These are phyloP conservation scores for Gossypium sturtianum DNA, from an alignment of 345 rosid species.

Conservation along the genomic window DNA sequence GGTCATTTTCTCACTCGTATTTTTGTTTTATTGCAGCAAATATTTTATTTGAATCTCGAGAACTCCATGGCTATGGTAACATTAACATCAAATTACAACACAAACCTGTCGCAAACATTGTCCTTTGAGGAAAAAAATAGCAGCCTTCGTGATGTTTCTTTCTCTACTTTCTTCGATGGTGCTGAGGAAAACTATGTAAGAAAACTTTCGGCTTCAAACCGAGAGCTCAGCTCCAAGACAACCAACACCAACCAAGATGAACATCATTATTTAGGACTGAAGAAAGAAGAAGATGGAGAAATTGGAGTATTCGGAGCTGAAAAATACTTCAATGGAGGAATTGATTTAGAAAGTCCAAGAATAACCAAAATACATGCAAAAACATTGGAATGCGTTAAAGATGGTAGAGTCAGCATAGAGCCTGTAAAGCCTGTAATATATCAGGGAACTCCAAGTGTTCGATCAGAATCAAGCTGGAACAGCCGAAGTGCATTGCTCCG, in stretches of 20 bases:
- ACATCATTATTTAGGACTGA: slow-evolving; percentile 17
- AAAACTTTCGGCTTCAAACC: slow-evolving; percentile 25
- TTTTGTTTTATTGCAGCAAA: background rate
- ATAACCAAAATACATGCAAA: slow-evolving; percentile 17
- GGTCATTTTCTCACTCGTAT: background rate
- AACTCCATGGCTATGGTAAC: slow-evolving; percentile 30
- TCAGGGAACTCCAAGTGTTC: slow-evolving; percentile 45
- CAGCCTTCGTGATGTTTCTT: slow-evolving; percentile 36
- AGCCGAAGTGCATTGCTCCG: slow-evolving; percentile 48
- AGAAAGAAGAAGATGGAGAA: slow-evolving; percentile 60
- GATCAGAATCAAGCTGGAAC: slow-evolving; percentile 56
- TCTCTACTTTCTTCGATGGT: slow-evolving; percentile 43
- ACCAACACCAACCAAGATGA: slow-evolving; percentile 8
- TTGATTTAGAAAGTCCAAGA: slow-evolving; percentile 41
- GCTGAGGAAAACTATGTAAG: slow-evolving; percentile 33
- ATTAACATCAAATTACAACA: slow-evolving; percentile 22
- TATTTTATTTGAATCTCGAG: background rate
- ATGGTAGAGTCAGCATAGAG: slow-evolving; percentile 7
- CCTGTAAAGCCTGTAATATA: slow-evolving; percentile 25
- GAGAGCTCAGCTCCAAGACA: slow-evolving; percentile 12
- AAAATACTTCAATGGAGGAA: slow-evolving; percentile 68
- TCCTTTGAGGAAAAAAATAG: slow-evolving; percentile 23
- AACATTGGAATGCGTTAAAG: slow-evolving; percentile 16
- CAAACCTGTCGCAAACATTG: slow-evolving; percentile 22
- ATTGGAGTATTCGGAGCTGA: slow-evolving; percentile 83